A percentile compares a stretch with the other conserved stretches of the same genome.
Conservation (phyloP, 257 asterid species). For the Capsicum chinense region DNA sequence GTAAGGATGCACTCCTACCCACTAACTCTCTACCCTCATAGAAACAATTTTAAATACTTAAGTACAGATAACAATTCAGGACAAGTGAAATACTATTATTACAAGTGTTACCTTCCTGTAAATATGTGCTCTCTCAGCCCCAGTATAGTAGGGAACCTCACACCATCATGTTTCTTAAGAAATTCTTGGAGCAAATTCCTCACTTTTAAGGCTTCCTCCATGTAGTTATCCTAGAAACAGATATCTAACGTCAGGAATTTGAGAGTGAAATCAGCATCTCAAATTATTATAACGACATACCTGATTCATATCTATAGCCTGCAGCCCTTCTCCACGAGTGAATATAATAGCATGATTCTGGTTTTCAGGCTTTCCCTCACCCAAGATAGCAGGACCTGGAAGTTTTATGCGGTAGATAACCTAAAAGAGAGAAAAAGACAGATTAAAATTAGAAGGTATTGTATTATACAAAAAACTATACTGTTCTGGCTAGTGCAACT, state of each 20-base stretch:
- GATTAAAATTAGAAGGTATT: constrained; percentile 19
- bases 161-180: constrained; percentile 77
- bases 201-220: constrained; percentile 99
- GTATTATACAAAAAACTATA: not conserved
- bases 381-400: constrained; percentile 94
- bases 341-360: constrained; percentile 98
- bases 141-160: constrained; percentile 89
- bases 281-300: constrained; percentile 40
- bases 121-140: constrained; percentile 98
- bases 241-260: constrained; percentile 41
- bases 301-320: constrained; percentile 99
- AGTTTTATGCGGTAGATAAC: constrained; percentile 89
- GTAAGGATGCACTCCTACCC: too few relatives aligned
- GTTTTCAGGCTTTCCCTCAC: constrained; percentile 98
- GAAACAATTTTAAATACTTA: not conserved
- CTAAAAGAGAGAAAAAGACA: constrained; percentile 43
- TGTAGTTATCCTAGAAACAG: constrained; percentile 78
- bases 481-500: constrained; percentile 6
- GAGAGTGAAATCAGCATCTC: constrained; percentile 33
- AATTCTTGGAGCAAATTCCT: constrained; percentile 96
- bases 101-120: constrained; percentile 83
- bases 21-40: not conserved
- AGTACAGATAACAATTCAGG: not conserved
- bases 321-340: constrained; percentile 99
- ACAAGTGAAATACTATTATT: constrained; percentile 24